Percentiles rank a stretch among this genome's conserved stretches.
phyloP scores from a whole-genome alignment of 129 eudicot species.

The Centaurea solstitialis region DNA sequence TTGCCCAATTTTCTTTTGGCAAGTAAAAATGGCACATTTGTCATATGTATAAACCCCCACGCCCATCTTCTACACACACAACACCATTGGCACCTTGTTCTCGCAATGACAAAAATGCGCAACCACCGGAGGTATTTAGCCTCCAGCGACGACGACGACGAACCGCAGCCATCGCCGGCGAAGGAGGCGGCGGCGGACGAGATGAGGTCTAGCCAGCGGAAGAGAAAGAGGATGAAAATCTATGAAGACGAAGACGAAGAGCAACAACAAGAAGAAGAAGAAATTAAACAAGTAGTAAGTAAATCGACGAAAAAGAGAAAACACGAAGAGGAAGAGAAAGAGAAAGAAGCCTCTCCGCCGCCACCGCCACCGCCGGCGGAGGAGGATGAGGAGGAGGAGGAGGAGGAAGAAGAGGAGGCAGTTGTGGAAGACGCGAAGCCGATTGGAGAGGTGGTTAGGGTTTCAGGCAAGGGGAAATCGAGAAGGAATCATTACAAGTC shows the following conservation, averaged over 20 bases:
- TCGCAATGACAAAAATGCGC: constrained; percentile 24
- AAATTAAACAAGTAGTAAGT: constrained; percentile 14
- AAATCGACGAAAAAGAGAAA: constrained; percentile 12
- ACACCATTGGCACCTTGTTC: background rate
- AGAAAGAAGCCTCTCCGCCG: constrained; percentile 20
- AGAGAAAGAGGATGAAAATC: constrained; percentile 43
- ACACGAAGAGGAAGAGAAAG: constrained; percentile 14
- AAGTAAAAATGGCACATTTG: constrained; percentile 6
- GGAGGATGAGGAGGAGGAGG: constrained; percentile 42
- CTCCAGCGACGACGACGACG: constrained; percentile 34
- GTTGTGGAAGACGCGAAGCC: constrained; percentile 50
- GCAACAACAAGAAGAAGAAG: constrained; percentile 29
- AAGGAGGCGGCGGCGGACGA: background rate
- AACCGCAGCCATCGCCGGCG: constrained; percentile 13
- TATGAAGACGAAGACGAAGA: constrained; percentile 47
- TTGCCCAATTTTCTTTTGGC: background rate
- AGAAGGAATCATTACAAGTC: constrained; percentile 38
- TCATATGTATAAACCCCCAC: background rate
- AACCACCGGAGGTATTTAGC: constrained; percentile 30
- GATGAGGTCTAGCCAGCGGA: constrained; percentile 30
- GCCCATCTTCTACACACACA: background rate
- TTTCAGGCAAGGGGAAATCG: constrained; percentile 47
- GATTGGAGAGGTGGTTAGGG: constrained; percentile 48
- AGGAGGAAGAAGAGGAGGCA: constrained; percentile 27
- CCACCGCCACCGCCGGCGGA: constrained; percentile 7